These are phyloP conservation scores for Aristolochia contorta DNA, from an alignment of 164 flowering plant species.

Conservation along the genomic window DNA sequence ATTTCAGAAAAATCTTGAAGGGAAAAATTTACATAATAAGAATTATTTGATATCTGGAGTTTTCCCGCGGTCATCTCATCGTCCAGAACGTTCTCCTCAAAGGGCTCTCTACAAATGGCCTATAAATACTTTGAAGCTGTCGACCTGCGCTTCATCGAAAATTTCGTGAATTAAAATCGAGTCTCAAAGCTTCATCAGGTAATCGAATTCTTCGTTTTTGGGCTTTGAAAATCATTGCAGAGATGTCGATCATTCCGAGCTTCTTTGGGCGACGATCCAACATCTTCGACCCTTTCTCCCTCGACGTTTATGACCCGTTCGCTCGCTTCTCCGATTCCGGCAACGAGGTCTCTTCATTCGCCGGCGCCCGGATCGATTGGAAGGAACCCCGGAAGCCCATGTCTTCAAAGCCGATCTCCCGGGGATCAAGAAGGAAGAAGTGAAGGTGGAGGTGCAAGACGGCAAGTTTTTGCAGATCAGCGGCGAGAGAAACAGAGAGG, in stretches of 20 bases:
- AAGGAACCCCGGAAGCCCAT: slow-evolving; percentile 2
- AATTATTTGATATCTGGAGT: too few species aligned
- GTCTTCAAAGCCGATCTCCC: slow-evolving; percentile 4
- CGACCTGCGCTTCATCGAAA: too few species aligned
- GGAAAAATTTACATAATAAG: too few species aligned
- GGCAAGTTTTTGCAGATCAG: slow-evolving; percentile 2
- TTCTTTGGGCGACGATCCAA: slow-evolving; percentile 3
- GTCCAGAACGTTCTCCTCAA: too few species aligned
- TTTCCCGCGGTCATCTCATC: too few species aligned
- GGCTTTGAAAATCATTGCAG: too few species aligned
- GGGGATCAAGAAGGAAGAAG: slow-evolving; percentile 2
- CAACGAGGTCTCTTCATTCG: slow-evolving; percentile 8
- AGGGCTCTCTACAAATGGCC: too few species aligned
- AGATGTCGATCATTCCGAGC: slow-evolving; percentile 9
- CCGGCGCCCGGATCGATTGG: slow-evolving; percentile 26
- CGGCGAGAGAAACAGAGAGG: neutral
- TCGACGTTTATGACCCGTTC: neutral
- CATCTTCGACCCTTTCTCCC: slow-evolving; percentile 9
- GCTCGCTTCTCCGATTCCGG: neutral
- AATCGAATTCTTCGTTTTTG: too few species aligned
- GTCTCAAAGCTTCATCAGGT: too few species aligned
- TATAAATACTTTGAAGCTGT: too few species aligned
- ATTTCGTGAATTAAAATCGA: too few species aligned
- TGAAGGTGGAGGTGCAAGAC: slow-evolving; percentile 1
- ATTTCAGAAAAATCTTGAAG: too few species aligned